phyloP scores from a whole-genome alignment of 257 asterid genomes.

The Rubia yunnanensis region DNA sequence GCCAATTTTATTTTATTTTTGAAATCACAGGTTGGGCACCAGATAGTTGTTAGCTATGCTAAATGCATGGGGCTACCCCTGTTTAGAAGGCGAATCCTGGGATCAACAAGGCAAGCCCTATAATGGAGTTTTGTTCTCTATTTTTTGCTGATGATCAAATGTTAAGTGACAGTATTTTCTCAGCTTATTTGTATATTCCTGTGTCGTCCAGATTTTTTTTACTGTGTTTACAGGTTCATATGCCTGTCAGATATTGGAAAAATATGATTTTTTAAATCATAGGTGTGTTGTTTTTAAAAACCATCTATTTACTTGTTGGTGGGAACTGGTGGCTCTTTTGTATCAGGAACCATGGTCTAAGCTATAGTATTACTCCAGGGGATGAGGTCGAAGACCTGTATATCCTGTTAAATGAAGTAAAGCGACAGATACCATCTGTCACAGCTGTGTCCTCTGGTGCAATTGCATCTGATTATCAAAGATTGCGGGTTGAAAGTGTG shows the following conservation, averaged over 20 bases:
- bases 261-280: neutral
- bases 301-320: no score
- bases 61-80: conserved; percentile 88
- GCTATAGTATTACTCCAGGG: conserved; percentile 78
- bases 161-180: neutral
- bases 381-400: conserved; percentile 99
- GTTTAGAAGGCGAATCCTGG: conserved; percentile 87
- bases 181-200: neutral
- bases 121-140: neutral
- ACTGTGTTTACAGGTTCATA: neutral
- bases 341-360: conserved; percentile 68
- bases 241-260: neutral
- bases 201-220: neutral
- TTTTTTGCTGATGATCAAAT: neutral
- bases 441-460: conserved; percentile 94
- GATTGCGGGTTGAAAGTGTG: conserved; percentile 87
- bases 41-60: conserved; percentile 74
- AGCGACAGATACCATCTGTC: conserved; percentile 68
- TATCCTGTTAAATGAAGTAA: conserved; percentile 72
- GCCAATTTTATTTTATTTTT: neutral
- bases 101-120: conserved; percentile 70
- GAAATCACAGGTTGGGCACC: conserved; percentile 82
- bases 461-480: conserved; percentile 94
- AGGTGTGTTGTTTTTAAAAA: neutral
- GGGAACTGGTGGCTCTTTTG: conserved; percentile 5